Evolutionary conservation across 2,329 filamentous ascomycete genomes (phyloP).

Genomic region (Pseudopithomyces chartarum): DNA sequence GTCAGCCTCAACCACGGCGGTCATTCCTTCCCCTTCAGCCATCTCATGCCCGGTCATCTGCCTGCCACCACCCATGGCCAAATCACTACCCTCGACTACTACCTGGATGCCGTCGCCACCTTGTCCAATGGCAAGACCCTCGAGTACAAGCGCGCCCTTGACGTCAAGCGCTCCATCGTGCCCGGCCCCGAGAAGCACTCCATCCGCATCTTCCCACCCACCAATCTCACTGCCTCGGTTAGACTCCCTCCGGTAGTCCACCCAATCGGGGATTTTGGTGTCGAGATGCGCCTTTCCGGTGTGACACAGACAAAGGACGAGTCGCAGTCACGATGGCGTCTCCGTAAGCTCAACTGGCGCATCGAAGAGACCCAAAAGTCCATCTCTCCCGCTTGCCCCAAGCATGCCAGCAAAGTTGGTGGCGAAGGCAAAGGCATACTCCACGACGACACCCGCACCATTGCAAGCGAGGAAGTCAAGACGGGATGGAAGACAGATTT

Average conservation of each 20-base stretch:
- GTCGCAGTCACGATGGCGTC: constrained; percentile 80
- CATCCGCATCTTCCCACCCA: constrained; percentile 93
- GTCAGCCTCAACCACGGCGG: constrained; percentile 53
- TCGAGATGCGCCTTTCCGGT: constrained; percentile 84
- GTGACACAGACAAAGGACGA: constrained; percentile 72
- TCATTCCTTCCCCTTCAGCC: constrained; percentile 87
- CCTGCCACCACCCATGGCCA: constrained; percentile 79
- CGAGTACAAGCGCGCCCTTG: constrained; percentile 69
- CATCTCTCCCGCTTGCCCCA: constrained; percentile 77
- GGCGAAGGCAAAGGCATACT: constrained; percentile 71
- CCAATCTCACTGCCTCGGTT: constrained; percentile 86
- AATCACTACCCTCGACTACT: constrained; percentile 77
- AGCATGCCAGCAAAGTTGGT: constrained; percentile 71
- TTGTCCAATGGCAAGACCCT: constrained; percentile 66
- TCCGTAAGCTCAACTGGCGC: constrained; percentile 91
- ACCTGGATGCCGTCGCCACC: constrained; percentile 60
- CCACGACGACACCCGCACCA: constrained; percentile 75
- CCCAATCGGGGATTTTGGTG: constrained; percentile 79
- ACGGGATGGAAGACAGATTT: constrained; percentile 88
- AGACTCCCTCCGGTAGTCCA: constrained; percentile 83
- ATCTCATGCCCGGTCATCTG: constrained; percentile 82
- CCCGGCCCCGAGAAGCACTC: constrained; percentile 84
- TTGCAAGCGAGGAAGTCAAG: constrained; percentile 83
- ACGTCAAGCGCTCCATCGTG: constrained; percentile 79
- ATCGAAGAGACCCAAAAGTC: constrained; percentile 86